These are phyloP conservation scores for Penicillium sp. DNA, from an alignment of 2,329 filamentous ascomycete genomes.

Conservation along the genomic window DNA sequence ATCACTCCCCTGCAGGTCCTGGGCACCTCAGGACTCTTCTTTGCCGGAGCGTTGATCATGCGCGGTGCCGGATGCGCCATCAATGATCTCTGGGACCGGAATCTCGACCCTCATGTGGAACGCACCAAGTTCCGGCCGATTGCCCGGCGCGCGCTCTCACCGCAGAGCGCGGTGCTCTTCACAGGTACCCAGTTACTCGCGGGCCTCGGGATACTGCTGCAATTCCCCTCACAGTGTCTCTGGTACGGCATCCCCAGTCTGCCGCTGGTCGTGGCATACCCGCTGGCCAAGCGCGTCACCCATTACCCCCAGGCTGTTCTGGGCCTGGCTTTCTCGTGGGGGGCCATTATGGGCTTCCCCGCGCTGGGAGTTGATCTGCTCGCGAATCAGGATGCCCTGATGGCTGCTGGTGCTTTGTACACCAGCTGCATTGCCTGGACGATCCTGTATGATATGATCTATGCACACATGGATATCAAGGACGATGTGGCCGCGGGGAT, in stretches of 20 bases:
- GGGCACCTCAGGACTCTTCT: conserved; percentile 37
- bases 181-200: conserved; percentile 40
- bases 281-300: conserved; percentile 49
- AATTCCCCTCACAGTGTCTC: conserved; percentile 39
- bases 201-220: conserved; percentile 39
- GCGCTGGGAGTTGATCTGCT: conserved; percentile 43
- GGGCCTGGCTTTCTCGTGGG: conserved; percentile 48
- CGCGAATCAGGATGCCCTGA: conserved; percentile 30
- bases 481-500: conserved; percentile 47
- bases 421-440: conserved; percentile 46
- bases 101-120: conserved; percentile 48
- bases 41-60: conserved; percentile 44
- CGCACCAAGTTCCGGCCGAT: conserved; percentile 49
- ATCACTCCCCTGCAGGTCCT: conserved; percentile 31
- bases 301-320: conserved; percentile 50
- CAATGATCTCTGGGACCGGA: conserved; percentile 52
- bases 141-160: conserved; percentile 47
- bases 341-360: conserved; percentile 45
- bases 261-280: conserved; percentile 44
- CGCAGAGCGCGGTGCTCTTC: conserved; percentile 40
- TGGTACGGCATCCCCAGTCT: conserved; percentile 41
- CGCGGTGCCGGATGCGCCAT: conserved; percentile 49
- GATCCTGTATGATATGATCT: conserved; percentile 47
- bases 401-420: conserved; percentile 40
- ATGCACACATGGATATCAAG: conserved; percentile 48